phyloP scores from a whole-genome alignment of 208 protist species.

The Polymyxa betae region DNA sequence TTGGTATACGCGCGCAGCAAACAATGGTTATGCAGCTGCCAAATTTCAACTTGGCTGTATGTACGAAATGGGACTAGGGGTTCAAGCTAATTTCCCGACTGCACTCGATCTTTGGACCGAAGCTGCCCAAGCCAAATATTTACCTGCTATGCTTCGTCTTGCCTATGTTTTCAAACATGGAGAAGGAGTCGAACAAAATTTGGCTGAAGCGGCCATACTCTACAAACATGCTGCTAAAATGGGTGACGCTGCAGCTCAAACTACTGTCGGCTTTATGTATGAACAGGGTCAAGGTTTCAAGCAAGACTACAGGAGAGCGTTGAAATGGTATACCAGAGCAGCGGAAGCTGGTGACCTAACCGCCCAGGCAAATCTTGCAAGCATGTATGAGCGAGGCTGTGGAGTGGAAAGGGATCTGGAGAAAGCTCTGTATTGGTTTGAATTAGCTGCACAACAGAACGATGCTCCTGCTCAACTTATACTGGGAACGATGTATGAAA shows the following conservation, averaged over 20 bases:
- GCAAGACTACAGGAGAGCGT: conserved; percentile 34
- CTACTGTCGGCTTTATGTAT: conserved; percentile 51
- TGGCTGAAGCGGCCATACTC: neutral
- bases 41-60: conserved; percentile 42
- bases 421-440: conserved; percentile 31
- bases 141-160: conserved; percentile 12
- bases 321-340: conserved; percentile 54
- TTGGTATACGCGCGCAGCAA: conserved; percentile 37
- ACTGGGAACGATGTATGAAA: conserved; percentile 18
- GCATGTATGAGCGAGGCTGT: conserved; percentile 48
- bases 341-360: conserved; percentile 54
- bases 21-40: conserved; percentile 34
- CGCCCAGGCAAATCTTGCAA: conserved; percentile 30
- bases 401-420: conserved; percentile 31
- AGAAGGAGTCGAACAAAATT: conserved; percentile 55
- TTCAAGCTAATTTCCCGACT: conserved; percentile 6
- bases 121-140: conserved; percentile 27
- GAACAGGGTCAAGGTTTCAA: conserved; percentile 55
- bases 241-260: conserved; percentile 41
- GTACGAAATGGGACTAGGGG: neutral
- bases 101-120: conserved; percentile 27
- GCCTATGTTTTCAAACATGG: conserved; percentile 45
- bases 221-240: conserved; percentile 54
- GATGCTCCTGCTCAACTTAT: neutral
- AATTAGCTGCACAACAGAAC: conserved; percentile 35